Percentiles rank a stretch among this genome's conserved stretches.
Evolutionary conservation across 2,329 filamentous ascomycete species (phyloP).

Genomic region (Albifimbria verrucaria): DNA sequence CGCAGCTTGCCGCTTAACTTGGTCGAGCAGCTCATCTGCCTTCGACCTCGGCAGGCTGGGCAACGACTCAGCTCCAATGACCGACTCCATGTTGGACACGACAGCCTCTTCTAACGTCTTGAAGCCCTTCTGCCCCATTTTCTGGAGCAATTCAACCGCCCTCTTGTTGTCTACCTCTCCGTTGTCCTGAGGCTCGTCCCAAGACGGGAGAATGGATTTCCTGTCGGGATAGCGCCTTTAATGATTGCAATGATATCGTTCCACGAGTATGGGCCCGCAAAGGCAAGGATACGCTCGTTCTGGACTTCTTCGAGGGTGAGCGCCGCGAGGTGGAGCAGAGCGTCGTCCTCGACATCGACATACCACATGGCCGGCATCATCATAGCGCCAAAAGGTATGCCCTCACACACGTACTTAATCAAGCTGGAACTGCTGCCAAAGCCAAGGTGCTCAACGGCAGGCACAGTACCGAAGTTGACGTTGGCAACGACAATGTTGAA

Average conservation of each 20-base stretch:
- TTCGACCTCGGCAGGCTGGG: background rate
- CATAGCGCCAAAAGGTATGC: background rate
- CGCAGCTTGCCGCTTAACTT: too few species aligned
- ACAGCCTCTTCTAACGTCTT: background rate
- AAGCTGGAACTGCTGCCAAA: background rate
- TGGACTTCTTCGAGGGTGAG: conserved; percentile 39
- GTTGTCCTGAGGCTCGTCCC: background rate
- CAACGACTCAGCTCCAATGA: background rate
- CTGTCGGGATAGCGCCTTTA: conserved; percentile 8
- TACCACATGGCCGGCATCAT: too few species aligned
- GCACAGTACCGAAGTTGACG: background rate
- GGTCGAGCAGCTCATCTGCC: background rate
- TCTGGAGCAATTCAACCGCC: conserved; percentile 14
- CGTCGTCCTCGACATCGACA: too few species aligned
- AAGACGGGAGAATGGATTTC: background rate
- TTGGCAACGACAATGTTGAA: conserved; percentile 11
- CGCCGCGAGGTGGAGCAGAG: conserved; percentile 47
- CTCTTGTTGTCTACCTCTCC: conserved; percentile 3
- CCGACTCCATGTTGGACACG: background rate
- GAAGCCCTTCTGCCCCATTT: conserved; percentile 6
- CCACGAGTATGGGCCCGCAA: conserved; percentile 42
- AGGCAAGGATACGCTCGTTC: conserved; percentile 50
- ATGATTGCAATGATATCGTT: conserved; percentile 32
- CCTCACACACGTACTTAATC: background rate
- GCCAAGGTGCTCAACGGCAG: background rate